Conservation (phyloP, 2,329 filamentous ascomycete genomes). For the Neonectria punicea region DNA sequence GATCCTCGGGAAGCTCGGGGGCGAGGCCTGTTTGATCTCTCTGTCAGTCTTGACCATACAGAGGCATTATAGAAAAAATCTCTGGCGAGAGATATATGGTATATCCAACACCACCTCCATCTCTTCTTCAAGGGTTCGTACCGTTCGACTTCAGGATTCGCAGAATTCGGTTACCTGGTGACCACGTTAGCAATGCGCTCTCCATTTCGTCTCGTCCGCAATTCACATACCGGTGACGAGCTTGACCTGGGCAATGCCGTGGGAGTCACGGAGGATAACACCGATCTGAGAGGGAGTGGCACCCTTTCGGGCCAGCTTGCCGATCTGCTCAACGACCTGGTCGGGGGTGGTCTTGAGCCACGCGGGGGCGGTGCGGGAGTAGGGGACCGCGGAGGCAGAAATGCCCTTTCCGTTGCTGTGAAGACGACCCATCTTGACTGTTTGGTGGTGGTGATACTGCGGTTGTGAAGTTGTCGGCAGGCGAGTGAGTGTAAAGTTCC, state of each 20-base stretch:
- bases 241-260: slow-evolving; percentile 98
- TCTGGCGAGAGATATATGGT: slow-evolving; percentile 39
- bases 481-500: slow-evolving; percentile 42
- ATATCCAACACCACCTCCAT: slow-evolving; percentile 42
- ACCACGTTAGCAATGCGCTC: slow-evolving; percentile 50
- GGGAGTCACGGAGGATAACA: slow-evolving; percentile 97
- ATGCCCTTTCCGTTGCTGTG: slow-evolving; percentile 99
- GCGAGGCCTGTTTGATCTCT: slow-evolving; percentile 95
- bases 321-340: slow-evolving; percentile 99
- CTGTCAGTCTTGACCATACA: slow-evolving; percentile 93
- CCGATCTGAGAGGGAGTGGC: slow-evolving; percentile 98
- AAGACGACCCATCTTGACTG: slow-evolving; percentile 90
- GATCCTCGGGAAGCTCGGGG: slow-evolving; percentile 98
- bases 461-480: slow-evolving; percentile 43
- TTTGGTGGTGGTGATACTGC: slow-evolving; percentile 51
- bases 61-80: slow-evolving; percentile 69
- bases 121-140: slow-evolving; percentile 68
- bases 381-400: slow-evolving; percentile 93
- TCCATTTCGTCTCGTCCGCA: neutral
- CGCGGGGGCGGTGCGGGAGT: slow-evolving; percentile 90
- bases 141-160: slow-evolving; percentile 97
- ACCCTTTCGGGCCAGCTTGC: slow-evolving; percentile 99
- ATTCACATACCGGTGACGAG: slow-evolving; percentile 85
- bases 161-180: slow-evolving; percentile 98
- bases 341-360: slow-evolving; percentile 99